Percentiles rank a stretch among this genome's conserved stretches.
Conservation (phyloP, 75 land plant genomes). For the Isoetes taiwanensis region DNA sequence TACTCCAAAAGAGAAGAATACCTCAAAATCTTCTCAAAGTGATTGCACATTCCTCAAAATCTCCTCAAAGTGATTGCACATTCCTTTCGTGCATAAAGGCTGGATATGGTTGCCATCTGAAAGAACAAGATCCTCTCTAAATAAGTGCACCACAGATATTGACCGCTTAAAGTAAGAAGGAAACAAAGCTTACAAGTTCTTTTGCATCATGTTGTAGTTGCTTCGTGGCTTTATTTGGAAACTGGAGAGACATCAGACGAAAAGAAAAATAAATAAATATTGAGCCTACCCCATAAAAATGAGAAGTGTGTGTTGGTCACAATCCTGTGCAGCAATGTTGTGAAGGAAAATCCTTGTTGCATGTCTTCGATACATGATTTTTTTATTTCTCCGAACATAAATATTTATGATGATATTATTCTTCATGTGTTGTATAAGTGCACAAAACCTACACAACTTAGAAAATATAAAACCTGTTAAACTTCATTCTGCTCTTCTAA, state of each 20-base stretch:
- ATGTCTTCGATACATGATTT: constrained; percentile 60
- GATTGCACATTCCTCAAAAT: constrained; percentile 79
- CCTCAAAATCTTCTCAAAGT: constrained; percentile 87
- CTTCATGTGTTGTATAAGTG: too few relatives aligned
- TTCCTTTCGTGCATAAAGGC: constrained; percentile 86
- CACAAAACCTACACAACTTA: too few relatives aligned
- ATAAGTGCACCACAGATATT: background rate
- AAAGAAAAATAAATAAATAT: background rate
- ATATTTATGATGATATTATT: too few relatives aligned
- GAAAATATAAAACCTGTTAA: too few relatives aligned
- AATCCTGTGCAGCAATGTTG: constrained; percentile 84
- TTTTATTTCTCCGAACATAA: constrained; percentile 4
- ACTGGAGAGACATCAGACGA: constrained; percentile 37
- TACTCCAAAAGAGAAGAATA: constrained; percentile 13
- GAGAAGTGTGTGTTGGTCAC: background rate
- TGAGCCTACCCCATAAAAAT: background rate
- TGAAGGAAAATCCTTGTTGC: constrained; percentile 94
- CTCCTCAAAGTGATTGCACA: constrained; percentile 90
- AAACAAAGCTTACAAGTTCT: constrained; percentile 61
- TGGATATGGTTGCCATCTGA: constrained; percentile 87
- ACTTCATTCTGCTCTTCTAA: too few relatives aligned
- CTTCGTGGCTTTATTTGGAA: constrained; percentile 78
- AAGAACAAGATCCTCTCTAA: constrained; percentile 2
- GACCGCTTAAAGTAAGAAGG: background rate
- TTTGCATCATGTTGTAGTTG: constrained; percentile 90